phyloP scores from a whole-genome alignment of 2,329 filamentous ascomycete species.

The Dryadomyces quercivorus region DNA sequence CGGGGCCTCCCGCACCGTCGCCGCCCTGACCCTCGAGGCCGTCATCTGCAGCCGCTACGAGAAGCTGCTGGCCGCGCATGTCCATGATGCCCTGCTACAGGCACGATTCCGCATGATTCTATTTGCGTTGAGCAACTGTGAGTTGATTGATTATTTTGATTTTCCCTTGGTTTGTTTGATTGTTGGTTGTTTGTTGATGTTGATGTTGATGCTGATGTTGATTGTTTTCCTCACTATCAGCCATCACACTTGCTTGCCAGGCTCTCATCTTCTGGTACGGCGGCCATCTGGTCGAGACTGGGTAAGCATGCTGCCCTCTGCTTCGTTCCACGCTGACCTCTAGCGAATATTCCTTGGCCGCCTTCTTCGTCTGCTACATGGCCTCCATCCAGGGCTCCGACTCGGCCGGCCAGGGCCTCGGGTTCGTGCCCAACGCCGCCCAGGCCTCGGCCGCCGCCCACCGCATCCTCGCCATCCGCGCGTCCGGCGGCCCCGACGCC shows the following conservation, averaged over 20 bases:
- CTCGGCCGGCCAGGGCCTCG: slow-evolving; percentile 53
- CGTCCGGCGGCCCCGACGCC: slow-evolving; percentile 25
- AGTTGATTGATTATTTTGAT: slow-evolving; percentile 15
- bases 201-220: no score
- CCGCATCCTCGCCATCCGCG: slow-evolving; percentile 41
- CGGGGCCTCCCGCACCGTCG: slow-evolving; percentile 60
- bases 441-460: slow-evolving; percentile 48
- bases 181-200: no score
- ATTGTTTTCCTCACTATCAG: background rate
- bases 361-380: slow-evolving; percentile 49
- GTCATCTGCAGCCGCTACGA: slow-evolving; percentile 51
- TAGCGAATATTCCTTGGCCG: slow-evolving; percentile 32
- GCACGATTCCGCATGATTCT: slow-evolving; percentile 50
- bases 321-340: background rate
- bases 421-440: slow-evolving; percentile 52
- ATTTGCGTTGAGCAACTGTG: slow-evolving; percentile 58
- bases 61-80: slow-evolving; percentile 44
- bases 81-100: slow-evolving; percentile 45
- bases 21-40: slow-evolving; percentile 57
- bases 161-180: no score
- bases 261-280: slow-evolving; percentile 58
- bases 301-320: background rate
- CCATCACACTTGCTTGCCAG: slow-evolving; percentile 46
- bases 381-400: slow-evolving; percentile 57
- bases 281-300: slow-evolving; percentile 39